Evolutionary conservation across 176 grass and related monocot species (phyloP).

Genomic region (Otatea glauca): DNA sequence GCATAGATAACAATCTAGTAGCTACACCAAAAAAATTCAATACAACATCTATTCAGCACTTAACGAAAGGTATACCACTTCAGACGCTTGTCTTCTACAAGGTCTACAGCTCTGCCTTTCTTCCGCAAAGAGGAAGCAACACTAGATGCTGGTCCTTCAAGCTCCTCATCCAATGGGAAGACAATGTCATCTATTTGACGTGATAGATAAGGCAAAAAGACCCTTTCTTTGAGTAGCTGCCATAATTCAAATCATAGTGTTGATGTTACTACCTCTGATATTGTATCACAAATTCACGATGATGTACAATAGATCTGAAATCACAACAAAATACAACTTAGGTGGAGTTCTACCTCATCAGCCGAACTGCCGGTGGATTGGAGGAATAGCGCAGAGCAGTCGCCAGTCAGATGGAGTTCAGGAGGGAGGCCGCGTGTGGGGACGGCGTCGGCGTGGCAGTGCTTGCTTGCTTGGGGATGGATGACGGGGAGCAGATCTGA

Average conservation of each 20-base stretch:
- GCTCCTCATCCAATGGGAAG: constrained; percentile 75
- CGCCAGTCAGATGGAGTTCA: no score
- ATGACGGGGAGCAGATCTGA: no score
- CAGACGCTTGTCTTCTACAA: constrained; percentile 81
- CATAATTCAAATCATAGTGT: constrained; percentile 32
- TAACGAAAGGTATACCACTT: constrained; percentile 65
- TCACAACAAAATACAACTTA: no score
- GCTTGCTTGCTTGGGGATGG: no score
- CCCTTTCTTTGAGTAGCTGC: constrained; percentile 87
- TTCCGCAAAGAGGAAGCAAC: constrained; percentile 65
- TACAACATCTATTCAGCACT: not conserved
- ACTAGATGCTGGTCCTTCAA: constrained; percentile 68
- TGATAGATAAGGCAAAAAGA: constrained; percentile 61
- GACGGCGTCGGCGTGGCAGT: no score
- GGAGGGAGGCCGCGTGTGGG: no score
- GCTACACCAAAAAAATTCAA: not conserved
- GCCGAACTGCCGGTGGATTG: no score
- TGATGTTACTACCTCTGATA: constrained; percentile 11
- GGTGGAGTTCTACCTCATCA: no score
- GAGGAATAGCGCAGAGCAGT: no score
- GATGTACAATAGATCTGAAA: not conserved
- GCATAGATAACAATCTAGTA: not conserved
- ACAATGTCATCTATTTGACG: constrained; percentile 81
- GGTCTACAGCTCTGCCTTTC: constrained; percentile 72
- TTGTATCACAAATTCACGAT: not conserved